A percentile compares a stretch with the other conserved stretches of the same genome.
Conservation (phyloP, 306 rosid species). For the Cicer chorassanicum region DNA sequence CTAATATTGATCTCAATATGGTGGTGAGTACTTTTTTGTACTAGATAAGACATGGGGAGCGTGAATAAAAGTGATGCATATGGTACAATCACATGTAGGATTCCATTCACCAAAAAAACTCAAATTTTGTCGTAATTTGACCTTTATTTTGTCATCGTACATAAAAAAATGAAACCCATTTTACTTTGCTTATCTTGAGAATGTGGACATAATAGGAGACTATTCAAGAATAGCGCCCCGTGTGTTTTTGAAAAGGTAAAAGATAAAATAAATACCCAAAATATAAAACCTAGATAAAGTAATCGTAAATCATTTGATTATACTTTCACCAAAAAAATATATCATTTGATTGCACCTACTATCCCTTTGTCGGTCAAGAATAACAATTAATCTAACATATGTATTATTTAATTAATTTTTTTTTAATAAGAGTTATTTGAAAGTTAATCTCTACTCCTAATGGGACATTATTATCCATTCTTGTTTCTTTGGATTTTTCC, state of each 20-base stretch:
- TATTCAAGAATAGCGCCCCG: not conserved
- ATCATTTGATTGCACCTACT: not conserved
- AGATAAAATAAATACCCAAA: not conserved
- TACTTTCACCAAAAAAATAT: too few relatives aligned
- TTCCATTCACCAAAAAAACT: constrained; percentile 26
- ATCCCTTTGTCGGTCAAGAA: constrained; percentile 1
- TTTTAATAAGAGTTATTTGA: too few relatives aligned
- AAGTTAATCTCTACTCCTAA: too few relatives aligned
- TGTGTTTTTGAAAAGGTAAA: not conserved
- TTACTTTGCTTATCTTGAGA: not conserved
- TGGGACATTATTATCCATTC: too few relatives aligned
- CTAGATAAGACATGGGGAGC: constrained; percentile 10
- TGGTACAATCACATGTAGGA: constrained; percentile 4
- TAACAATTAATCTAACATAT: not conserved
- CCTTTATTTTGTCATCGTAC: constrained; percentile 18
- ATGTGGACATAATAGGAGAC: not conserved
- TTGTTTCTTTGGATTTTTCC: too few relatives aligned
- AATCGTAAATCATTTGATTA: not conserved
- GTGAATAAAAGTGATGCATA: constrained; percentile 12
- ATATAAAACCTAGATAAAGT: not conserved
- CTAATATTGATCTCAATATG: not conserved
- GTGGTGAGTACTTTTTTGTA: not conserved
- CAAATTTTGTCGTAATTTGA: constrained; percentile 26
- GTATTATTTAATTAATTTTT: not conserved
- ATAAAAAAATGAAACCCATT: not conserved